Conservation (phyloP, 2,329 filamentous ascomycete genomes). For the Neonectria coccinea region DNA sequence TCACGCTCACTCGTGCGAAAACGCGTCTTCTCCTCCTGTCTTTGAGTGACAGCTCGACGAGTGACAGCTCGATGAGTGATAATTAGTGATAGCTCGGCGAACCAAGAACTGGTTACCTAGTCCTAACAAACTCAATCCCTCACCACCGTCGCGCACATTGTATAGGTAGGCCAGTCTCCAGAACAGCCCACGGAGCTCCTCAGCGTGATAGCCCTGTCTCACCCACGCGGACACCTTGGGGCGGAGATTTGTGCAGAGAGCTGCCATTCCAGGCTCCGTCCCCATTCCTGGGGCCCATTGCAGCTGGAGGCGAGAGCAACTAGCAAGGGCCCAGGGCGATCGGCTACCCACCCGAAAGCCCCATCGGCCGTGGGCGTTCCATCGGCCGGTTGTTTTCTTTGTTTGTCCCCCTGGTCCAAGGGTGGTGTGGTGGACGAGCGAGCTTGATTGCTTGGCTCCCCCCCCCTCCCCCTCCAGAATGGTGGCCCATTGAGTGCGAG, state of each 20-base stretch:
- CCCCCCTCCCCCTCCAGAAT: background rate
- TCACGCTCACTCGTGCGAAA: background rate
- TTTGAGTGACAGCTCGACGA: background rate
- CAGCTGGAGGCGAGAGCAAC: slow-evolving; percentile 39
- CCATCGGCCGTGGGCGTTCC: slow-evolving; percentile 10
- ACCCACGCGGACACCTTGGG: slow-evolving; percentile 41
- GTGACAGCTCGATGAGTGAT: background rate
- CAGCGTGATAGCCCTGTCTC: slow-evolving; percentile 47
- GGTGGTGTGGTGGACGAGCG: slow-evolving; percentile 6
- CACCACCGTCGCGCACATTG: background rate
- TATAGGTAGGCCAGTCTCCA: background rate
- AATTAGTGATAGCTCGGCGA: too few relatives aligned
- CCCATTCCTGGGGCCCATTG: slow-evolving; percentile 43
- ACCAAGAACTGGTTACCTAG: background rate
- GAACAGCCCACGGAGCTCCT: slow-evolving; percentile 37
- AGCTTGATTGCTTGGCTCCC: slow-evolving; percentile 16
- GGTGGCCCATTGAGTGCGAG: background rate
- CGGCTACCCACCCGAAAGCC: slow-evolving; percentile 28
- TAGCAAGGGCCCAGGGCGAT: slow-evolving; percentile 26
- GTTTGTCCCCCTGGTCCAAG: slow-evolving; percentile 3
- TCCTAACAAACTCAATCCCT: background rate
- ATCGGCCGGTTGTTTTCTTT: background rate
- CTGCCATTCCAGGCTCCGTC: slow-evolving; percentile 40
- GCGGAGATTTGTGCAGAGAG: slow-evolving; percentile 40
- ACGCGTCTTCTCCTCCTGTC: background rate